A percentile compares a stretch with the other conserved stretches of the same genome.
phyloP scores from a whole-genome alignment of 2,329 filamentous ascomycete species.

The Phialemonium atrogriseum region DNA sequence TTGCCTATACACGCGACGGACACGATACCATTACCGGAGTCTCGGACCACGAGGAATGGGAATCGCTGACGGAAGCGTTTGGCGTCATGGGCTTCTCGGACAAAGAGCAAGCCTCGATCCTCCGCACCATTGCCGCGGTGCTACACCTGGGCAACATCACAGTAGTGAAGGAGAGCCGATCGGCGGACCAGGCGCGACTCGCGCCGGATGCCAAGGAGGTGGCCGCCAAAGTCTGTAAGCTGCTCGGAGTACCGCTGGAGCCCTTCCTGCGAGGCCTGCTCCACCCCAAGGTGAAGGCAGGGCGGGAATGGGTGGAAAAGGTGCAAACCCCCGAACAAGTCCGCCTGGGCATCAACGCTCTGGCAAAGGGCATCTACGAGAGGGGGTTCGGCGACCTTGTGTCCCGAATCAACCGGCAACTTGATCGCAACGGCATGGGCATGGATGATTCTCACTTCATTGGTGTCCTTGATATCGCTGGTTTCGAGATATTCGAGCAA shows the following conservation, averaged over 20 bases:
- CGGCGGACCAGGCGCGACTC: constrained; percentile 83
- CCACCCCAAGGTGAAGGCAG: constrained; percentile 90
- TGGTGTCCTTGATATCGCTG: constrained; percentile 95
- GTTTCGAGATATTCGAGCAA: constrained; percentile 96
- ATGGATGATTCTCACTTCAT: constrained; percentile 92
- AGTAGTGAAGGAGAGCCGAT: constrained; percentile 82
- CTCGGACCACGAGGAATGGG: constrained; percentile 88
- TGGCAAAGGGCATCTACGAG: constrained; percentile 97
- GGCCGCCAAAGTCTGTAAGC: constrained; percentile 68
- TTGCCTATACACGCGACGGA: constrained; percentile 83
- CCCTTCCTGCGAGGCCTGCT: constrained; percentile 82
- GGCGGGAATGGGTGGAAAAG: constrained; percentile 97
- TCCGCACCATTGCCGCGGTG: constrained; percentile 83
- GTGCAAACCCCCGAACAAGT: constrained; percentile 97
- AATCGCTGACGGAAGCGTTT: constrained; percentile 83
- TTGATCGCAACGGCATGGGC: constrained; percentile 77
- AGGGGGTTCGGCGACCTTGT: constrained; percentile 92
- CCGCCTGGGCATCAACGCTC: constrained; percentile 76
- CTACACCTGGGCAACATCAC: constrained; percentile 88
- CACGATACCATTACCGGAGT: constrained; percentile 89
- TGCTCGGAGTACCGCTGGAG: constrained; percentile 78
- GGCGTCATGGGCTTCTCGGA: constrained; percentile 87
- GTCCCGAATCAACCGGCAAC: constrained; percentile 79
- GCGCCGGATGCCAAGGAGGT: constrained; percentile 66
- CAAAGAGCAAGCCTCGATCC: constrained; percentile 72